phyloP scores from a whole-genome alignment of 2,329 filamentous ascomycete genomes.

The Scolecobasidium constrictum region DNA sequence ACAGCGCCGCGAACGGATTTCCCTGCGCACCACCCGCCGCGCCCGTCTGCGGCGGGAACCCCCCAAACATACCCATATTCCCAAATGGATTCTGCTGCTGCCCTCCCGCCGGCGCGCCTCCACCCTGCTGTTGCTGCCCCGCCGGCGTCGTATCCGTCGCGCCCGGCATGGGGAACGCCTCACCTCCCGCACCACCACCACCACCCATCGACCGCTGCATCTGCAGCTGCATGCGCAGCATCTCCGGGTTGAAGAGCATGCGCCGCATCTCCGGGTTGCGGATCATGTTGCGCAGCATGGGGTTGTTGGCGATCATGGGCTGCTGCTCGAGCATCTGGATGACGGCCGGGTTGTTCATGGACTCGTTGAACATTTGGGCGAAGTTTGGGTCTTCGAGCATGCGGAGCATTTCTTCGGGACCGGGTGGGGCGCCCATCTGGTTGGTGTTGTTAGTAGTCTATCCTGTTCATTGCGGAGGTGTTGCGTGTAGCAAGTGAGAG shows the following conservation, averaged over 20 bases:
- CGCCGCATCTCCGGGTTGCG: constrained; percentile 79
- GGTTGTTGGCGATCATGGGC: constrained; percentile 75
- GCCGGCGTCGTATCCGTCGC: constrained; percentile 72
- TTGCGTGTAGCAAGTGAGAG: constrained; percentile 8
- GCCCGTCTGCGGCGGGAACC: background rate
- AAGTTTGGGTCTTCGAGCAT: constrained; percentile 87
- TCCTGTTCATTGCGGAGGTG: constrained; percentile 12
- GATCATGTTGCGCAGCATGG: constrained; percentile 77
- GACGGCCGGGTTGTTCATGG: constrained; percentile 88
- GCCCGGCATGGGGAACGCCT: constrained; percentile 76
- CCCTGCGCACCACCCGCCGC: constrained; percentile 17
- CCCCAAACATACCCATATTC: background rate
- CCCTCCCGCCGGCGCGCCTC: constrained; percentile 9
- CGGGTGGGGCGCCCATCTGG: constrained; percentile 82
- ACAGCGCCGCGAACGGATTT: constrained; percentile 51
- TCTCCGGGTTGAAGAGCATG: constrained; percentile 86
- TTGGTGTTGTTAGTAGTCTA: constrained; percentile 28
- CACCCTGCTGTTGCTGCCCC: background rate
- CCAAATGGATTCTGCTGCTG: background rate
- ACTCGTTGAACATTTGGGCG: constrained; percentile 81
- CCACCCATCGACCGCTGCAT: constrained; percentile 61
- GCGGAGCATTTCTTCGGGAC: constrained; percentile 67
- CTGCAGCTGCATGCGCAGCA: constrained; percentile 69
- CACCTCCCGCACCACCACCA: constrained; percentile 36
- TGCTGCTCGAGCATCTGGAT: constrained; percentile 64